Evolutionary conservation across 1,139 yeast genomes (phyloP).

Genomic region (Yamadazyma songkhlaensis): DNA sequence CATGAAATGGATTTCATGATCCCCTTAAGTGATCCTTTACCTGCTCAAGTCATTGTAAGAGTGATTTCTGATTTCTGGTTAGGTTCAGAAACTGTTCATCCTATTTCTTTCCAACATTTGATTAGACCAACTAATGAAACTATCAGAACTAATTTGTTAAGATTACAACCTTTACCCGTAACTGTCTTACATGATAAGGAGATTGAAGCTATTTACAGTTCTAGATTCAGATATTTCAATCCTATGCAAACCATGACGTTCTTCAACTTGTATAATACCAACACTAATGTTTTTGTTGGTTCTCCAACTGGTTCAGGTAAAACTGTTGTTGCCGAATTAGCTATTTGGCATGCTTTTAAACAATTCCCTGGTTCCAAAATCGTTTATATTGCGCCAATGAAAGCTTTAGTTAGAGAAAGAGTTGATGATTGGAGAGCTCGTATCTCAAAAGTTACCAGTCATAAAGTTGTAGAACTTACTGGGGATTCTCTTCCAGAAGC

Average conservation of each 20-base stretch:
- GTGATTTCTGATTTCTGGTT: conserved; percentile 86
- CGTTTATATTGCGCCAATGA: conserved; percentile 98
- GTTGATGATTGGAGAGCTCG: conserved; percentile 91
- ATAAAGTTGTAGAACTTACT: conserved; percentile 83
- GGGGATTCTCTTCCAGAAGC: conserved; percentile 97
- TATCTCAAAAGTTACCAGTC: conserved; percentile 59
- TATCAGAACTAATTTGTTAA: conserved; percentile 72
- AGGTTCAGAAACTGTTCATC: conserved; percentile 74
- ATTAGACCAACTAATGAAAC: conserved; percentile 88
- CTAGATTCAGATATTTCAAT: conserved; percentile 80
- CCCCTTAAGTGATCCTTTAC: conserved; percentile 84
- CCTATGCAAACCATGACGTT: conserved; percentile 99
- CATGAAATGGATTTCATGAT: conserved; percentile 91
- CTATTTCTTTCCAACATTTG: conserved; percentile 87
- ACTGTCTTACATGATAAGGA: conserved; percentile 70
- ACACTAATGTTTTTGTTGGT: conserved; percentile 84
- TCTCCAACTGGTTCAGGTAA: conserved; percentile 99
- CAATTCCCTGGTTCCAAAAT: conserved; percentile 79
- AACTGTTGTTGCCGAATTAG: conserved; percentile 94
- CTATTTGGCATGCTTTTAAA: conserved; percentile 92
- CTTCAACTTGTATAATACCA: conserved; percentile 78
- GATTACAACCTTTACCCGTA: conserved; percentile 83
- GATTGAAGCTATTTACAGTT: conserved; percentile 64
- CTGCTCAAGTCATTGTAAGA: conserved; percentile 80
- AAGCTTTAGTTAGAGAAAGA: conserved; percentile 93